Base-by-base conservation (phyloP, 2,329 filamentous ascomycete species). In the Fusarium chaquense region DNA sequence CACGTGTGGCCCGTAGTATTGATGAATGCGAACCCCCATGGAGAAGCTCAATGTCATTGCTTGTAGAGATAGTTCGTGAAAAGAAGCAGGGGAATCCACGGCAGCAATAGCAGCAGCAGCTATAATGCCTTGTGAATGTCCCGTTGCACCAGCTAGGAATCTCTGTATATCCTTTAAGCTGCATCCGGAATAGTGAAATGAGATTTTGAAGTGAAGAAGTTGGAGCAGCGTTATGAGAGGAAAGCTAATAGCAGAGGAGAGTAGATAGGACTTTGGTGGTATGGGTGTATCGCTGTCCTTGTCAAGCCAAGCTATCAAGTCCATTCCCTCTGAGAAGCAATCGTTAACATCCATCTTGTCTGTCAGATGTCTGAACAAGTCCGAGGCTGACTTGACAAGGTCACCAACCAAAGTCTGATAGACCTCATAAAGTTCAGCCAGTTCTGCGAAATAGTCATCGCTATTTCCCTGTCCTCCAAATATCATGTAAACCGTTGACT, bases 391-490 rank as follows among this genome's bases (percentile, higher is more conserved):
- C 86, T 75, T 98, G 87, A 70, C 98, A 89, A 44, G 24, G 5
- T 70, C 97, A 93, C 72, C 93, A 91, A 9, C 98, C 89, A 73
- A 98, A 96, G 24, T 92, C 91, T 18, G 92, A 91, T 99, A 99
- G 62, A 94, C 97, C 74, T 86, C 90, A 83, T 95, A 95, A 60
- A 98, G 88, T 79, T 97, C 91, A 58, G 95, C 90, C 66, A 99
- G 88, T 84, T 99, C 96, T 73, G 98, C 94, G 77, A 99, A 99
- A 82, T 98, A 99, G 82, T 98, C 96, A 81, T 98, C 95, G 70
- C 98, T 98, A 81, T 98, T 99, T 74, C 96, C 96, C 80, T 99
- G 96, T 7, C 96, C 96, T 64, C 96, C 96, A 73, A 98, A 97
- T 67, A 98, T 93, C 70, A 90, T 94, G 83, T 97, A 99, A 64